Evolutionary conservation across 306 rosid species (phyloP).

Genomic region (Rubus parviflorus): DNA sequence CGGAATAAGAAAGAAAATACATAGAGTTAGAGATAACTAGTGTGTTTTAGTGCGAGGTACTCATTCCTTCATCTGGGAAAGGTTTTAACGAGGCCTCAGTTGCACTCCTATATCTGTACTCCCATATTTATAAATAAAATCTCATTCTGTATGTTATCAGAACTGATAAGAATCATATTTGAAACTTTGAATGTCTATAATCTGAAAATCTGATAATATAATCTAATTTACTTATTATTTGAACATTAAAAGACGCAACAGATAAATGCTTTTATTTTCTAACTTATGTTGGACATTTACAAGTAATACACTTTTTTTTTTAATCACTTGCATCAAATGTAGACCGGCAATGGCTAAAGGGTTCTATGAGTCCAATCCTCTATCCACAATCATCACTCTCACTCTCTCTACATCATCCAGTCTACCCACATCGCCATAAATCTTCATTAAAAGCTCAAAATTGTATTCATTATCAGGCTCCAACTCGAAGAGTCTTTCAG

Average conservation of each 20-base stretch:
- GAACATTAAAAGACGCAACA: not conserved
- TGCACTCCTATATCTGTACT: not conserved
- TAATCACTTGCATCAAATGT: not conserved
- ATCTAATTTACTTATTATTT: not conserved
- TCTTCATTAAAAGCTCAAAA: slow-evolving; percentile 71
- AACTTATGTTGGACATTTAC: not conserved
- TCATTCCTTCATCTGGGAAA: too few species aligned
- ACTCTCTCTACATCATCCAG: slow-evolving; percentile 62
- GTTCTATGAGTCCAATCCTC: slow-evolving; percentile 63
- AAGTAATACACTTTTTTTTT: not conserved
- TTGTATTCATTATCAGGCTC: slow-evolving; percentile 86
- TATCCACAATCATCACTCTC: slow-evolving; percentile 59
- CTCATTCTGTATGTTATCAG: not conserved
- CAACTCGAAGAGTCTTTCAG: slow-evolving; percentile 72
- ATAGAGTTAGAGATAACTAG: too few species aligned
- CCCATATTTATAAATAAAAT: not conserved
- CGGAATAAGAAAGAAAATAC: not conserved
- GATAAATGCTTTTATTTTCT: not conserved
- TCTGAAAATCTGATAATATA: not conserved
- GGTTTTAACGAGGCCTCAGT: not conserved
- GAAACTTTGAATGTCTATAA: not conserved
- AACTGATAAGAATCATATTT: not conserved
- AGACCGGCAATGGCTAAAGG: not conserved
- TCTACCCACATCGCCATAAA: slow-evolving; percentile 60
- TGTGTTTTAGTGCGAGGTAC: too few species aligned